Evolutionary conservation across 2,329 filamentous ascomycete genomes (phyloP), one percentile per base, ranked within the genome.

Genomic region (Cryphonectria radicalis): DNA sequence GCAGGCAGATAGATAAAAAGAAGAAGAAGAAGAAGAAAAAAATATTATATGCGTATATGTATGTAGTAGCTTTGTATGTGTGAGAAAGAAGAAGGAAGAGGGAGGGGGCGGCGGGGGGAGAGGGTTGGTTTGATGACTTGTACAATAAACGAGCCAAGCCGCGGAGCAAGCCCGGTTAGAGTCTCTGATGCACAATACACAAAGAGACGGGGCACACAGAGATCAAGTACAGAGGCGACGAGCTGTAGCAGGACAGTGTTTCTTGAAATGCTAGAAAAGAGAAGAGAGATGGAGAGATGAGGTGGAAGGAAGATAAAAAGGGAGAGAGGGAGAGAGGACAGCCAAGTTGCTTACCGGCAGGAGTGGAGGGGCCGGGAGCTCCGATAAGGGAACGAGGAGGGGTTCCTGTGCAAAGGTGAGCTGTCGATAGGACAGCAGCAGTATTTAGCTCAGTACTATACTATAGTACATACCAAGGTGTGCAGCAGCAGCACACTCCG

Each of bases 321-420:
- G 10, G 50, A 13, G n/a, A 7, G 43, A 19, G 14, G 25, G 50
- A 55, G 8, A 25, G 53, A 28, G n/a, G 11, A 32, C 2, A 14
- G 4, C 25, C n/a, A 53, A n/a, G 55, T 25, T 37, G 57, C 32
- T 37, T 40, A 32, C 57, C 67, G 57, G 67, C 32, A 63, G 59
- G 25, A 64, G 14, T 64, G 62, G 66, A 63, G 59, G 42, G 46
- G 57, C 40, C 55, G 57, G 67, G 42, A 68, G 67, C 57, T 68
- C 46, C 67, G 67, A 68, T 68, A 68, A 68, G 67, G 57, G 8
- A 40, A 17, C 19, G 22, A 35, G 28, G 55, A 43, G 55, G 14
- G 66, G 43, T 35, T 46, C 37, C 32, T 40, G 40, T 28, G 32
- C 32, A 50, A 50, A 40, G 60, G 35, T 63, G 62, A 46, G 62